These are phyloP conservation scores for Fusarium sarcochroum DNA, from an alignment of 2,329 filamentous ascomycete genomes.

Conservation along the genomic window DNA sequence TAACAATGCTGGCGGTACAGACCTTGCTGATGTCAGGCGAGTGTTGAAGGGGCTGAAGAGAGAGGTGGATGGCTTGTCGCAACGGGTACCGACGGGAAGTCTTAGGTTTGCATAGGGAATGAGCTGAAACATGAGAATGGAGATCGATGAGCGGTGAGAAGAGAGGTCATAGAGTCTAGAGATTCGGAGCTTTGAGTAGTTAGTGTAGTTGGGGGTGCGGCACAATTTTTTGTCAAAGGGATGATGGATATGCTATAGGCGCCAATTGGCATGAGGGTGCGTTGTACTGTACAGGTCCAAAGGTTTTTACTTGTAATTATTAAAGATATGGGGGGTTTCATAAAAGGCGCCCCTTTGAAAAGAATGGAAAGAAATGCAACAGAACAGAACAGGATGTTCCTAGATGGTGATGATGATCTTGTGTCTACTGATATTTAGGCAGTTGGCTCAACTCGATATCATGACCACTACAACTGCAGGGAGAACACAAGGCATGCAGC, in stretches of 20 bases:
- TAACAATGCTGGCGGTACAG: constrained; percentile 61
- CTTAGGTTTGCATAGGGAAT: constrained; percentile 61
- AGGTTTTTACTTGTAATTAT: constrained; percentile 49
- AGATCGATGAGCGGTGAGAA: not conserved
- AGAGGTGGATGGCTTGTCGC: constrained; percentile 61
- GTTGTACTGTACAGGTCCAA: constrained; percentile 49
- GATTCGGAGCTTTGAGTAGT: constrained; percentile 37
- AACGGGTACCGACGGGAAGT: constrained; percentile 59
- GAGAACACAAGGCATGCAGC: constrained; percentile 8
- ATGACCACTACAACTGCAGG: constrained; percentile 6
- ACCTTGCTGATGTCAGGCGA: constrained; percentile 60
- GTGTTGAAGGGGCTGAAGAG: constrained; percentile 60
- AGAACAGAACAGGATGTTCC: not conserved
- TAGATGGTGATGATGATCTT: not conserved
- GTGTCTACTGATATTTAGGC: constrained; percentile 1
- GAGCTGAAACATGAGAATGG: constrained; percentile 7
- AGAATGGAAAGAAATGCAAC: constrained; percentile 42
- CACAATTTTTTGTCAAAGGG: constrained; percentile 45
- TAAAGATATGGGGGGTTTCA: constrained; percentile 40
- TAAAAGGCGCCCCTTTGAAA: constrained; percentile 35
- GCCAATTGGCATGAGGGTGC: constrained; percentile 49
- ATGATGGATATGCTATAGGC: constrained; percentile 50
- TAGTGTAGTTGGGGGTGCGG: constrained; percentile 24
- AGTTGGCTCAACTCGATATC: not conserved
- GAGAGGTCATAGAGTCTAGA: constrained; percentile 20